Evolutionary conservation across 805 yeast species (phyloP).

Genomic region (Candida insectalens): DNA sequence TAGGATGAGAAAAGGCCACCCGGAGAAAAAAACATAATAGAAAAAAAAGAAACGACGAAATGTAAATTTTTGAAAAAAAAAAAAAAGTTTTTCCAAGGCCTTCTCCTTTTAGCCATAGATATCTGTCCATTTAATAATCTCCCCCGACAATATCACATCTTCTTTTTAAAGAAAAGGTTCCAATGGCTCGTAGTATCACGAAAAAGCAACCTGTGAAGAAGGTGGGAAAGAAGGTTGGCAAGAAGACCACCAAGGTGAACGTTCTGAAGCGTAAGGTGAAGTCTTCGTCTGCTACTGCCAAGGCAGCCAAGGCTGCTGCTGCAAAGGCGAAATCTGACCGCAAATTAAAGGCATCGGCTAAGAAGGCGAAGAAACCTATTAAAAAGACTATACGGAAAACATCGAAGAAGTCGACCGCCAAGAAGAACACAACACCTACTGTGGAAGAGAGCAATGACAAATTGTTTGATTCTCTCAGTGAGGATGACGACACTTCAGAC

Average conservation of each 20-base stretch:
- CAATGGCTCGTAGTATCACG: neutral
- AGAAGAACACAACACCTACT: neutral
- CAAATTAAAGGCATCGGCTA: too few relatives aligned
- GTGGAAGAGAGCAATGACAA: neutral
- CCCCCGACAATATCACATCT: too few relatives aligned
- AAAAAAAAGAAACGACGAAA: too few relatives aligned
- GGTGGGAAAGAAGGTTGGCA: neutral
- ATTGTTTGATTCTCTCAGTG: slow-evolving; percentile 1
- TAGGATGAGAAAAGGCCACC: too few relatives aligned
- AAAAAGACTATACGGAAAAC: neutral
- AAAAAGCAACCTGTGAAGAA: neutral
- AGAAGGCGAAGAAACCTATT: neutral
- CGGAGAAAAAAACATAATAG: too few relatives aligned
- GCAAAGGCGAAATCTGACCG: too few relatives aligned
- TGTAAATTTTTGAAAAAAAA: too few relatives aligned
- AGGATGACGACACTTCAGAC: neutral
- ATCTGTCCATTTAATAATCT: too few relatives aligned
- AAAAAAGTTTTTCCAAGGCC: too few relatives aligned
- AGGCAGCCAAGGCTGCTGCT: neutral
- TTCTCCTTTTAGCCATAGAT: too few relatives aligned
- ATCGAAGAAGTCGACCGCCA: neutral
- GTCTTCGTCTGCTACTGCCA: neutral
- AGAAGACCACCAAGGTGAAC: neutral
- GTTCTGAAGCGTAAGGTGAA: neutral
- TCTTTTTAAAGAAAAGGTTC: too few relatives aligned